Evolutionary conservation across 1,284 basidiomycete genomes (phyloP).

Genomic region (Malassezia sp.): DNA sequence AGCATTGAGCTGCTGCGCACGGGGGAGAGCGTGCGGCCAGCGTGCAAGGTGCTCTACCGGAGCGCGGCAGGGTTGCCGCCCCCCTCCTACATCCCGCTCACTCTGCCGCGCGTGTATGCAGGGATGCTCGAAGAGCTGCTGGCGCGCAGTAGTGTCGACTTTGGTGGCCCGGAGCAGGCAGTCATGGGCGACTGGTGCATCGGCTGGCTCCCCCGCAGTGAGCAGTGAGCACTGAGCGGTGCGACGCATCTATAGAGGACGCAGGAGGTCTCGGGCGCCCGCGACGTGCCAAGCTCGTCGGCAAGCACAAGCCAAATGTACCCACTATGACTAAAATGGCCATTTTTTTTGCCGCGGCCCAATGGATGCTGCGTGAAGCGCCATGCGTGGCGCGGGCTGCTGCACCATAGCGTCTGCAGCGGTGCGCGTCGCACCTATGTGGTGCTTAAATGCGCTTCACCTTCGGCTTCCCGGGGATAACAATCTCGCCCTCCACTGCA

Average conservation of each 20-base stretch:
- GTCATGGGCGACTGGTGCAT: conserved; percentile 10
- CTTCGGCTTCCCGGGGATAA: conserved; percentile 38
- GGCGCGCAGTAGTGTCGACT: neutral
- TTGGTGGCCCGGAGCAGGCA: too few species aligned
- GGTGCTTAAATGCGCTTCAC: conserved; percentile 15
- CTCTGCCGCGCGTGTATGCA: neutral
- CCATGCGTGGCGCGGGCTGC: too few species aligned
- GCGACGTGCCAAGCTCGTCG: too few species aligned
- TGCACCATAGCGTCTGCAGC: too few species aligned
- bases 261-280: too few species aligned
- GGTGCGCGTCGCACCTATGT: too few species aligned
- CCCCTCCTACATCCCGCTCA: neutral
- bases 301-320: too few species aligned
- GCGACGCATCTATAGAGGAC: neutral
- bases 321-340: too few species aligned
- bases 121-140: neutral
- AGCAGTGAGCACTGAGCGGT: too few species aligned
- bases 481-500: conserved; percentile 78
- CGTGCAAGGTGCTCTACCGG: conserved; percentile 11
- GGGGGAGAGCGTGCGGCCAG: neutral
- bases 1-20: conserved; percentile 2
- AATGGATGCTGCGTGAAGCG: too few species aligned
- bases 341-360: too few species aligned
- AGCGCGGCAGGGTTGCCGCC: neutral
- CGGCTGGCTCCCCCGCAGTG: conserved; percentile 13